phyloP scores from a whole-genome alignment of 2,329 filamentous ascomycete genomes.

The Stagonosporopsis chrysanthemi region DNA sequence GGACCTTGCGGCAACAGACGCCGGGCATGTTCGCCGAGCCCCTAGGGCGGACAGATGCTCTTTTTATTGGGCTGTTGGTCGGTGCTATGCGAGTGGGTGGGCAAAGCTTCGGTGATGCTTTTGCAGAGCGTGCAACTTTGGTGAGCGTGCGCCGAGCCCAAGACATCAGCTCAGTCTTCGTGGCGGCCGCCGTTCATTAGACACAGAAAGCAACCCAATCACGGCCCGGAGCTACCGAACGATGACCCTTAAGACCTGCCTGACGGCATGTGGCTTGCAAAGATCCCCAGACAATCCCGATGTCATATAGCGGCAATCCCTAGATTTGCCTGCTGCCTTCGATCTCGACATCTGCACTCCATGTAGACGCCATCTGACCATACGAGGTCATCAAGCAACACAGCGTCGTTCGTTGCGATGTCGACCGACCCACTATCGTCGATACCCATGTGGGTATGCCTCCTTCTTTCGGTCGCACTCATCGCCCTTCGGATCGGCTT shows the following conservation, averaged over 20 bases:
- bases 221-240: not conserved
- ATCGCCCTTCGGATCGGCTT: conserved; percentile 21
- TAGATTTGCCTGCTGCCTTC: conserved; percentile 1
- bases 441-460: conserved; percentile 24
- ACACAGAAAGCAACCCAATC: conserved; percentile 1
- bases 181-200: conserved; percentile 9
- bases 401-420: conserved; percentile 12
- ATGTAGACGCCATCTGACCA: conserved; percentile 15
- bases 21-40: conserved; percentile 1
- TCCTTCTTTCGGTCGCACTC: conserved; percentile 24
- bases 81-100: not conserved
- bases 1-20: not conserved
- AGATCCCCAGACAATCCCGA: conserved; percentile 2
- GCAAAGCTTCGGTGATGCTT: not conserved
- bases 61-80: not conserved
- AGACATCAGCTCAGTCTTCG: conserved; percentile 8
- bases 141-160: conserved; percentile 10
- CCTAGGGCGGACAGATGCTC: not conserved
- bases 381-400: conserved; percentile 6
- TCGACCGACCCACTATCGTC: conserved; percentile 14
- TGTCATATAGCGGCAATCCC: conserved; percentile 12
- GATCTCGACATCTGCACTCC: conserved; percentile 9
- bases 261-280: conserved; percentile 17
- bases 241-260: not conserved
- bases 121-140: not conserved